Evolutionary conservation across 495 filamentous ascomycete species (phyloP).

Genomic region (Xylaria longipes): DNA sequence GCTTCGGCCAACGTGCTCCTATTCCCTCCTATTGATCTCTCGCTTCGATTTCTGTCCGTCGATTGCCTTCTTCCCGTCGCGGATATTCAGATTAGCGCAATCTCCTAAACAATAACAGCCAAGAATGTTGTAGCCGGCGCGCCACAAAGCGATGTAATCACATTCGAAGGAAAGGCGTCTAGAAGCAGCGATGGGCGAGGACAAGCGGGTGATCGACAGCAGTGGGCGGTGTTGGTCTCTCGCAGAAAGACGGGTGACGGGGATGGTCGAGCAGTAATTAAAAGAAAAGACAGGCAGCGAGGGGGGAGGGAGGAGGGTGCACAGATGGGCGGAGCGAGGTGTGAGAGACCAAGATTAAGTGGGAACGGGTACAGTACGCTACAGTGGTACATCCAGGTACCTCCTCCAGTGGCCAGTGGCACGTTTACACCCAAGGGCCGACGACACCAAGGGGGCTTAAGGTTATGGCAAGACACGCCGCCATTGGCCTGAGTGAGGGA

Average conservation of each 20-base stretch:
- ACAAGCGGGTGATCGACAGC: conserved; percentile 14
- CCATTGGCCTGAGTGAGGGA: conserved; percentile 21
- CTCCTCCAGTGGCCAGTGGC: conserved; percentile 3
- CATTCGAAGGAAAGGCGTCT: conserved; percentile 14
- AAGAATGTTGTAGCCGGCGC: conserved; percentile 16
- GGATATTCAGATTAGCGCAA: conserved; percentile 5
- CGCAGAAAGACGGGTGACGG: conserved; percentile 27
- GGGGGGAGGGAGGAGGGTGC: conserved; percentile 18
- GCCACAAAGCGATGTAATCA: conserved; percentile 20
- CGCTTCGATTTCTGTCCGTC: background rate
- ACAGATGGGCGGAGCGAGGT: conserved; percentile 28
- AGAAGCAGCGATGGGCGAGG: conserved; percentile 6
- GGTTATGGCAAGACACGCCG: conserved; percentile 21
- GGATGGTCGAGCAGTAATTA: conserved; percentile 27
- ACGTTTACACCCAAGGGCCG: conserved; percentile 15
- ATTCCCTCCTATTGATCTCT: background rate
- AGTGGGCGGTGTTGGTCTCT: conserved; percentile 22
- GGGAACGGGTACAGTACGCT: conserved; percentile 24
- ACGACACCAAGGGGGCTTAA: conserved; percentile 25
- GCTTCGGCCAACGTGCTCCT: background rate
- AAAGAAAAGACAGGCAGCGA: conserved; percentile 24
- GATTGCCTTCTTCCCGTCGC: background rate
- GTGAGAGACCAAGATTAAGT: conserved; percentile 25
- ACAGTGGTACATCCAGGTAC: conserved; percentile 4
- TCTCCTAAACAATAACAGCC: conserved; percentile 12